phyloP scores from a whole-genome alignment of 2,329 filamentous ascomycete species.

The Microdochium bolleyi region DNA sequence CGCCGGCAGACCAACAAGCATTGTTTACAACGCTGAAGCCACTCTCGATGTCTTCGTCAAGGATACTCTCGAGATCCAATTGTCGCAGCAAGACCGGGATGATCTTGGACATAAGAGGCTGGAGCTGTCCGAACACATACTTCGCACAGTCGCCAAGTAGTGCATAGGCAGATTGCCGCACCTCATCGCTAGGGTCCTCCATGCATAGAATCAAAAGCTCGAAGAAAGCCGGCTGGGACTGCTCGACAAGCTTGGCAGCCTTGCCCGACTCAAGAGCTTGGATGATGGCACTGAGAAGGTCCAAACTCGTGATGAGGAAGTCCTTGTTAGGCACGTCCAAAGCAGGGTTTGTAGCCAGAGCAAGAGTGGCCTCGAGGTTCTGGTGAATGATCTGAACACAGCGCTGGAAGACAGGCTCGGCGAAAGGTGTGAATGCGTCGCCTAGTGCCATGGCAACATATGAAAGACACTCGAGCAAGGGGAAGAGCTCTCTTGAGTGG shows the following conservation, averaged over 20 bases:
- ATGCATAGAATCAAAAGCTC: slow-evolving; percentile 87
- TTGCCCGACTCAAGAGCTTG: slow-evolving; percentile 73
- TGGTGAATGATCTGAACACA: slow-evolving; percentile 88
- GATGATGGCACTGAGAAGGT: slow-evolving; percentile 86
- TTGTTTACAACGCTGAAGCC: slow-evolving; percentile 95
- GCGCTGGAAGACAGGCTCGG: slow-evolving; percentile 75
- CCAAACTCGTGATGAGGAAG: slow-evolving; percentile 90
- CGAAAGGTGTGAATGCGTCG: slow-evolving; percentile 75
- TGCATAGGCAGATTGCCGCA: slow-evolving; percentile 92
- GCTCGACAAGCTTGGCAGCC: slow-evolving; percentile 67
- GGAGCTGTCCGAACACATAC: slow-evolving; percentile 78
- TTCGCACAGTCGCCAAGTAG: slow-evolving; percentile 91
- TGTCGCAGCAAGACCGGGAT: slow-evolving; percentile 80
- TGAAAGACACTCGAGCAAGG: slow-evolving; percentile 89
- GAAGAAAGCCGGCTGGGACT: slow-evolving; percentile 77
- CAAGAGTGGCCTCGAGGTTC: slow-evolving; percentile 76
- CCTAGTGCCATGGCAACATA: slow-evolving; percentile 87
- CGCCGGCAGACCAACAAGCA: slow-evolving; percentile 92
- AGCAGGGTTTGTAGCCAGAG: slow-evolving; percentile 57
- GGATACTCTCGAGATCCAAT: slow-evolving; percentile 70
- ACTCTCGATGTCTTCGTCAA: slow-evolving; percentile 74
- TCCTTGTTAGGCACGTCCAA: slow-evolving; percentile 88
- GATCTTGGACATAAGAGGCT: slow-evolving; percentile 63
- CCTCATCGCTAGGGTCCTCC: slow-evolving; percentile 84
- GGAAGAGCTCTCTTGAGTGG: slow-evolving; percentile 87